Conservation (phyloP, 2,329 filamentous ascomycete genomes). For the Fusarium tricinctum region DNA sequence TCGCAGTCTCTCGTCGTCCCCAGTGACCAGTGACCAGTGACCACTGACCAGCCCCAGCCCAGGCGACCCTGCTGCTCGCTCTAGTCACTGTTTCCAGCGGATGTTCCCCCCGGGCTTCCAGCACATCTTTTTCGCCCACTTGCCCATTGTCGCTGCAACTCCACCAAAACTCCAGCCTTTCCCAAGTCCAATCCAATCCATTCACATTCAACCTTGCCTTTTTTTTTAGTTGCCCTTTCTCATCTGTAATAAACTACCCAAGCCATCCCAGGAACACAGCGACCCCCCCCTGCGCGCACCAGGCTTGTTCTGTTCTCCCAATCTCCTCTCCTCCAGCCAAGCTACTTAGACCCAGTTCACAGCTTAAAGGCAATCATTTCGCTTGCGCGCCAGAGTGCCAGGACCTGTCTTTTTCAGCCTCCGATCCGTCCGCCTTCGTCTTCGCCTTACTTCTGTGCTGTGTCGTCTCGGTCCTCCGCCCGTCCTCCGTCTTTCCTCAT, state of each 20-base stretch:
- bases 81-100: conserved; percentile 43
- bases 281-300: conserved; percentile 36
- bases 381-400: conserved; percentile 60
- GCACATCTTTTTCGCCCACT: conserved; percentile 21
- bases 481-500: conserved; percentile 47
- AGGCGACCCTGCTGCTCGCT: conserved; percentile 31
- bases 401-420: conserved; percentile 58
- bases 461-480: conserved; percentile 45
- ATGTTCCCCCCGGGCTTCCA: conserved; percentile 36
- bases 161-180: conserved; percentile 29
- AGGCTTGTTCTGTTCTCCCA: conserved; percentile 45
- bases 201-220: conserved; percentile 19
- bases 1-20: conserved; percentile 31
- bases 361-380: conserved; percentile 65
- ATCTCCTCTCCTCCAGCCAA: conserved; percentile 50
- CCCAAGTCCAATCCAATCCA: conserved; percentile 5
- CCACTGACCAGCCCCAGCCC: too few species aligned
- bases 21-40: conserved; percentile 11
- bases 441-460: conserved; percentile 41
- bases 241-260: conserved; percentile 24
- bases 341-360: conserved; percentile 53
- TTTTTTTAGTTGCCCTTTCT: conserved; percentile 15
- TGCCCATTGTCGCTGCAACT: conserved; percentile 23
- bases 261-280: conserved; percentile 13
- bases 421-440: conserved; percentile 57